Percentiles rank a stretch among this genome's conserved stretches.
phyloP scores from a whole-genome alignment of 176 grass and related monocot genomes.

The Oryza punctata region DNA sequence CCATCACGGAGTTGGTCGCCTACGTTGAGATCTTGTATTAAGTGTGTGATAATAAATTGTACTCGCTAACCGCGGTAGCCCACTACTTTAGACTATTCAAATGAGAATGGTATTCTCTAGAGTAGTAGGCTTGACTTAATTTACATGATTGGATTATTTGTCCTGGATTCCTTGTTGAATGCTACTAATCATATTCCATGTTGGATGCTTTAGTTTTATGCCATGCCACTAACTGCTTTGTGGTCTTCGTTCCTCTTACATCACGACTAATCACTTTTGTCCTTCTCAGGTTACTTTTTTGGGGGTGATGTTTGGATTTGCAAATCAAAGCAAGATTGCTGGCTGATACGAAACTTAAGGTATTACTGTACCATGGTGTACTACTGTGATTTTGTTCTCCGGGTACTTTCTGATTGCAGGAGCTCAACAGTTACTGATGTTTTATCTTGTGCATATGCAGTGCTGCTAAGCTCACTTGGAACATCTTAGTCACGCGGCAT shows the following conservation, averaged over 20 bases:
- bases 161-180: conserved; percentile 4
- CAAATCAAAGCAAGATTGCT: not conserved
- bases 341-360: not conserved
- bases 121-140: conserved; percentile 18
- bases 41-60: conserved; percentile 32
- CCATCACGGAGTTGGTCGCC: conserved; percentile 41
- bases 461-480: conserved; percentile 20
- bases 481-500: not conserved
- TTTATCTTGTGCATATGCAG: conserved; percentile 40
- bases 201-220: conserved; percentile 22
- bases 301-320: not conserved
- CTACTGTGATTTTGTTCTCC: conserved; percentile 1
- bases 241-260: not conserved
- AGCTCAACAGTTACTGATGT: conserved; percentile 22
- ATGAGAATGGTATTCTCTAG: conserved; percentile 33
- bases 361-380: not conserved
- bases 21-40: conserved; percentile 34
- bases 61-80: conserved; percentile 1
- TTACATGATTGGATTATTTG: conserved; percentile 24
- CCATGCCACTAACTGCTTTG: not conserved
- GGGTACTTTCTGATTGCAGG: not conserved
- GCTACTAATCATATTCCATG: not conserved
- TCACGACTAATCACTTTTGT: not conserved
- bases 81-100: conserved; percentile 40
- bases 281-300: not conserved